Evolutionary conservation across 139 green algal genomes (phyloP).

Genomic region (Chlorella vulgaris): DNA sequence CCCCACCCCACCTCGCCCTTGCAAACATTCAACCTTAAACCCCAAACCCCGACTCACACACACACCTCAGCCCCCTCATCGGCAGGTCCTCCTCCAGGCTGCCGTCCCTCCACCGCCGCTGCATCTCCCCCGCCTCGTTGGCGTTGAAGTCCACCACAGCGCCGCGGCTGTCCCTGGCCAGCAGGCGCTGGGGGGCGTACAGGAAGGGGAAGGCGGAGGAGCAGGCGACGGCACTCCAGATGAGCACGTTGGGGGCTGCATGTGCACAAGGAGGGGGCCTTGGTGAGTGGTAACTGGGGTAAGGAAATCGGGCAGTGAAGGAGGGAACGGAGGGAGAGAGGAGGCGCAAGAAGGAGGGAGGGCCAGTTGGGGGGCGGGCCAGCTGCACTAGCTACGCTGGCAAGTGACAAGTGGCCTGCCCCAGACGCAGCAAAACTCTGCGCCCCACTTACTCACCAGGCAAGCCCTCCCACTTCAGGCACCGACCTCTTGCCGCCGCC

Average conservation of each 20-base stretch:
- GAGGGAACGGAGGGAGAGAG: too few relatives aligned
- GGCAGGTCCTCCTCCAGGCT: constrained; percentile 83
- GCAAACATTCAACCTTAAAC: neutral
- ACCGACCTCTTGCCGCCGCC: too few relatives aligned
- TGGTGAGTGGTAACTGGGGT: neutral
- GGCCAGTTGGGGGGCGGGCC: too few relatives aligned
- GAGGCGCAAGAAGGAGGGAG: too few relatives aligned
- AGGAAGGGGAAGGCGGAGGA: constrained; percentile 87
- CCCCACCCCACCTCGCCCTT: constrained; percentile 43
- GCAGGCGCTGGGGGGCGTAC: constrained; percentile 80
- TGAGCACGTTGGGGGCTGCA: constrained; percentile 72
- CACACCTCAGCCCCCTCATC: constrained; percentile 78
- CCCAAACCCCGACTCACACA: constrained; percentile 93
- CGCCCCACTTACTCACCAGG: too few relatives aligned
- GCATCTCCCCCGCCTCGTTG: constrained; percentile 33
- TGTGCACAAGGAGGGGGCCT: neutral
- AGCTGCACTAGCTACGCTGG: too few relatives aligned
- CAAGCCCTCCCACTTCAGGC: too few relatives aligned
- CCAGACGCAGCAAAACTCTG: too few relatives aligned
- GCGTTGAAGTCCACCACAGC: neutral
- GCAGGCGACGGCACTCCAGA: constrained; percentile 89
- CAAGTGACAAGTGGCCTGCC: too few relatives aligned
- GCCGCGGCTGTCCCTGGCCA: constrained; percentile 51
- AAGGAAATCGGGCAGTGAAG: neutral
- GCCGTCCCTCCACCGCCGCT: constrained; percentile 74